These are phyloP conservation scores for Trametes cinnabarina DNA, from an alignment of 768 basidiomycete genomes.

Conservation along the genomic window DNA sequence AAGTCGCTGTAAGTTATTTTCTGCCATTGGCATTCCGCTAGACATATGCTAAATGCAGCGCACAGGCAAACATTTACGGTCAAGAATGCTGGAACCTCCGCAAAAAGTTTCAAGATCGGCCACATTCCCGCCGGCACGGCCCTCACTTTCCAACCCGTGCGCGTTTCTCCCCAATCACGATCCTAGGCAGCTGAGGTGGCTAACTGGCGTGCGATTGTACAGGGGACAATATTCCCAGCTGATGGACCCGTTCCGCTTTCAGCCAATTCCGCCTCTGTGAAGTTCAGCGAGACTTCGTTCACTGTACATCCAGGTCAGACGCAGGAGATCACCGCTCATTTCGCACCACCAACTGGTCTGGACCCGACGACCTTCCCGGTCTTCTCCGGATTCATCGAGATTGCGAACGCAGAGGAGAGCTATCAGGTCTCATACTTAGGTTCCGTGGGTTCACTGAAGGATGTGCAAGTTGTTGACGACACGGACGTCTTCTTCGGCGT, in stretches of 20 bases:
- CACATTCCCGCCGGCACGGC: constrained; percentile 62
- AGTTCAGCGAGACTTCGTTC: constrained; percentile 44
- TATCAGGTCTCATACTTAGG: constrained; percentile 50
- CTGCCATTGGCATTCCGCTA: neutral
- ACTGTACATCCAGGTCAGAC: constrained; percentile 44
- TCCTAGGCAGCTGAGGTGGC: neutral
- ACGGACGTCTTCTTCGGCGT: constrained; percentile 48
- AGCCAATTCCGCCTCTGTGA: constrained; percentile 43
- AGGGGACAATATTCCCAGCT: constrained; percentile 43
- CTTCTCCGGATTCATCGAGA: constrained; percentile 56
- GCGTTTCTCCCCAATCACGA: constrained; percentile 15
- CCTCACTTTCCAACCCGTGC: constrained; percentile 42
- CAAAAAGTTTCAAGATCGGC: constrained; percentile 45
- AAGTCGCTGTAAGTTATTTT: constrained; percentile 36
- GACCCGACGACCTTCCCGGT: constrained; percentile 48
- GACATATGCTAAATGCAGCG: neutral
- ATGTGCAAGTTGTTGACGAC: constrained; percentile 52
- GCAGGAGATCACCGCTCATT: constrained; percentile 40
- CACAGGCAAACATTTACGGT: constrained; percentile 49
- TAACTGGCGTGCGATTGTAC: neutral
- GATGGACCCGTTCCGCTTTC: constrained; percentile 53
- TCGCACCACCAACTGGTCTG: constrained; percentile 46
- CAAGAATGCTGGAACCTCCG: constrained; percentile 44
- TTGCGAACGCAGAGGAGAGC: constrained; percentile 34
- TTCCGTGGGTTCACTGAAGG: constrained; percentile 39